phyloP scores from a whole-genome alignment of 306 rosid species.

The Pyrus communis region DNA sequence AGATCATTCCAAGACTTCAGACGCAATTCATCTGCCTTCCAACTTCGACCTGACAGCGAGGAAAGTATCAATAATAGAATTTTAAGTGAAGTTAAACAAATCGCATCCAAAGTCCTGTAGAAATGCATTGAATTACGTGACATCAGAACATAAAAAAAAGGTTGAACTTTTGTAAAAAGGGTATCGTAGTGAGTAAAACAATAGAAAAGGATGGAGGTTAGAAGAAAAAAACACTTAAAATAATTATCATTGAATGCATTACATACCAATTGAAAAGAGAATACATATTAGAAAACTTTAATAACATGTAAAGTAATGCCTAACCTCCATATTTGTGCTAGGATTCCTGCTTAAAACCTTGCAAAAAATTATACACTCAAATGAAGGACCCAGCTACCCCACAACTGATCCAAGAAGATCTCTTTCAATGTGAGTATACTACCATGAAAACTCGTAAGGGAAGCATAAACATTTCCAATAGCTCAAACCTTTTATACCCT shows the following conservation, averaged over 20 bases:
- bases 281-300: too few species aligned
- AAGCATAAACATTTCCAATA: background rate
- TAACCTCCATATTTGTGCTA: background rate
- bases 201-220: background rate
- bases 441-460: background rate
- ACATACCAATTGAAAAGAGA: background rate
- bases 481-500: background rate
- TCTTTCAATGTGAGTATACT: background rate
- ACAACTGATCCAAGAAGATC: background rate
- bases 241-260: background rate
- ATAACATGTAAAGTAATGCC: background rate
- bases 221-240: background rate
- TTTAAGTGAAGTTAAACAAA: background rate
- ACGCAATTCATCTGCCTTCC: constrained; percentile 89
- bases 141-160: background rate
- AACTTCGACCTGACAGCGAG: constrained; percentile 62
- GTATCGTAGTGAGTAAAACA: background rate
- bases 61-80: background rate
- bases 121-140: background rate
- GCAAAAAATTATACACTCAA: background rate
- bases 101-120: background rate
- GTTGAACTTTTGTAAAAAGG: background rate
- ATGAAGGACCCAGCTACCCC: background rate
- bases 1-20: constrained; percentile 97
- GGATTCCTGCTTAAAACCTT: background rate